These are phyloP conservation scores for Vachellia collinsii DNA, from an alignment of 306 rosid species.

Conservation along the genomic window DNA sequence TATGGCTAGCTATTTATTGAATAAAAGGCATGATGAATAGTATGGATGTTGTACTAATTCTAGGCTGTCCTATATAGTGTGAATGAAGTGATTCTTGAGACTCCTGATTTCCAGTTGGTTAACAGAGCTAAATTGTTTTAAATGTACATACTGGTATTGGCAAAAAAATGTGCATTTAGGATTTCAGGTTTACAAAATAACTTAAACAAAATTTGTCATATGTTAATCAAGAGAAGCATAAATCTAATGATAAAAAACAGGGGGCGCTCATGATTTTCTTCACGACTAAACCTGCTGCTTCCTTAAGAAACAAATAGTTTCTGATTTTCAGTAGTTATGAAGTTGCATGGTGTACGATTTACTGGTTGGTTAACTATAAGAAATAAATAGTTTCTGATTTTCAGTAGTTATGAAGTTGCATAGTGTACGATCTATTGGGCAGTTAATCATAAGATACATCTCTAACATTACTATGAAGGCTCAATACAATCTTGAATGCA, in stretches of 20 bases:
- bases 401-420: background rate
- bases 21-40: constrained; percentile 6
- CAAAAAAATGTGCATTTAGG: background rate
- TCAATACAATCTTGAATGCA: background rate
- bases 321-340: background rate
- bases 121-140: background rate
- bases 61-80: background rate
- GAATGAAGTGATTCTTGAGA: background rate
- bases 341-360: background rate
- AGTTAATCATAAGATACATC: constrained; percentile 10
- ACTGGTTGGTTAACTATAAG: too few species aligned
- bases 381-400: background rate
- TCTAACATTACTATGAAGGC: background rate
- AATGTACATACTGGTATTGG: background rate
- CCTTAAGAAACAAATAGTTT: background rate
- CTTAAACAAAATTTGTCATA: background rate
- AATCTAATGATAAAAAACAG: background rate
- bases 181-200: background rate
- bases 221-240: background rate
- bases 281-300: background rate
- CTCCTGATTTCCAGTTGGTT: background rate
- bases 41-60: background rate
- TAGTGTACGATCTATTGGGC: background rate
- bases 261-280: background rate
- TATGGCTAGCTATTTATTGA: background rate